Conservation (phyloP, 2,329 filamentous ascomycete species). For the Aspergillus novofumigatus region DNA sequence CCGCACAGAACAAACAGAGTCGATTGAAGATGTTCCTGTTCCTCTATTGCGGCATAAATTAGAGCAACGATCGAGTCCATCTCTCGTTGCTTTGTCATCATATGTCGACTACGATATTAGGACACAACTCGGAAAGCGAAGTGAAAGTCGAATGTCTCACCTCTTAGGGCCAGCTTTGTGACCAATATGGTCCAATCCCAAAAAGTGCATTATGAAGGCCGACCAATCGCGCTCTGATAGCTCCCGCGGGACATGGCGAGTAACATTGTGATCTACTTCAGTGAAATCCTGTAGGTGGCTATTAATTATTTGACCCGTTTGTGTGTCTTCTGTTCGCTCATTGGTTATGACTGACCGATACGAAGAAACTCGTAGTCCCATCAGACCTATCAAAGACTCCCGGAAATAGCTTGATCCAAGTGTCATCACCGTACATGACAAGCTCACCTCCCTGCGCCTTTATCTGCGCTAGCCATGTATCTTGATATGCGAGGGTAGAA, state of each 20-base stretch:
- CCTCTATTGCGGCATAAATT: conserved; percentile 73
- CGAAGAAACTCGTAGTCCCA: conserved; percentile 96
- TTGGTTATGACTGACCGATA: conserved; percentile 64
- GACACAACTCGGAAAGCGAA: background rate
- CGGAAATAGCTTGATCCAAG: conserved; percentile 96
- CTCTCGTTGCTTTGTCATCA: conserved; percentile 87
- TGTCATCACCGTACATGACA: conserved; percentile 96
- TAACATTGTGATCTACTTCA: conserved; percentile 97
- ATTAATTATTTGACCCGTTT: conserved; percentile 11
- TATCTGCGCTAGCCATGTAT: conserved; percentile 95
- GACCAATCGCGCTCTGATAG: conserved; percentile 79
- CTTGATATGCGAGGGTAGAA: conserved; percentile 80
- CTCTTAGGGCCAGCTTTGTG: conserved; percentile 89
- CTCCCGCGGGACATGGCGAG: conserved; percentile 77
- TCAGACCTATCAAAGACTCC: conserved; percentile 80
- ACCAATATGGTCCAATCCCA: conserved; percentile 94
- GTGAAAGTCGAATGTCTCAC: conserved; percentile 39
- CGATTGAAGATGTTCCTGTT: conserved; percentile 64
- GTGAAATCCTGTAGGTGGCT: conserved; percentile 71
- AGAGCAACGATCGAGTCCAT: conserved; percentile 80
- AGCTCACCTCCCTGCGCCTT: conserved; percentile 72
- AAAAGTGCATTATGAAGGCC: conserved; percentile 89
- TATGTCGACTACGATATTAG: conserved; percentile 63
- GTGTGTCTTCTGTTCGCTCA: background rate
- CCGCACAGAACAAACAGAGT: conserved; percentile 83